These are phyloP conservation scores for Tylopilus intermedius DNA, from an alignment of 768 basidiomycete species.

Conservation along the genomic window DNA sequence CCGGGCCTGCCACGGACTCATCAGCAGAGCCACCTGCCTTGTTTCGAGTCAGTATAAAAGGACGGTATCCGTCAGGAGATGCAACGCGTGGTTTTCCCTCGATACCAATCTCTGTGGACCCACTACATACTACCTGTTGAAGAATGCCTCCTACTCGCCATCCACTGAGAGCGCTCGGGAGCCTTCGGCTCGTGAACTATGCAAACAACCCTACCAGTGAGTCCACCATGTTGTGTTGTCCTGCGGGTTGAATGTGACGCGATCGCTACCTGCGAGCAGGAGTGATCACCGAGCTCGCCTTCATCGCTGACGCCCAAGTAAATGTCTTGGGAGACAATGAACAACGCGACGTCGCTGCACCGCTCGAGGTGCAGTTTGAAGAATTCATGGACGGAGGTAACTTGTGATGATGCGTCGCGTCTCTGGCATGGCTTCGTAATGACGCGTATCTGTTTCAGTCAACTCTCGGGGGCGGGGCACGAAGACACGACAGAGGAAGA, in stretches of 20 bases:
- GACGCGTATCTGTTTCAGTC: slow-evolving; percentile 7
- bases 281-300: slow-evolving; percentile 26
- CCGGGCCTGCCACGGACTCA: no score
- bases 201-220: slow-evolving; percentile 26
- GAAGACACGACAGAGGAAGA: slow-evolving; percentile 16
- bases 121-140: neutral
- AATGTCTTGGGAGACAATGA: neutral
- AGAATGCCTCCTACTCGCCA: slow-evolving; percentile 23
- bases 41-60: slow-evolving; percentile 2
- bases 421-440: neutral
- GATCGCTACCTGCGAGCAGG: slow-evolving; percentile 11
- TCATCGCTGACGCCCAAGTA: slow-evolving; percentile 14
- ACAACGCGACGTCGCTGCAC: neutral
- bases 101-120: neutral
- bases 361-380: slow-evolving; percentile 22
- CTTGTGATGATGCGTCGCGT: neutral
- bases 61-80: neutral
- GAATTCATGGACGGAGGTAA: slow-evolving; percentile 28
- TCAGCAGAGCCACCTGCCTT: neutral
- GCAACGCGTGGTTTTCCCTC: neutral
- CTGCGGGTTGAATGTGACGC: neutral
- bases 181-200: slow-evolving; percentile 18
- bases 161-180: slow-evolving; percentile 16
- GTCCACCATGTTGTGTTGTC: neutral
- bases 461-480: slow-evolving; percentile 23